Evolutionary conservation across 441 rosid genomes (phyloP).

Genomic region (Pelargonium cotyledonis): DNA sequence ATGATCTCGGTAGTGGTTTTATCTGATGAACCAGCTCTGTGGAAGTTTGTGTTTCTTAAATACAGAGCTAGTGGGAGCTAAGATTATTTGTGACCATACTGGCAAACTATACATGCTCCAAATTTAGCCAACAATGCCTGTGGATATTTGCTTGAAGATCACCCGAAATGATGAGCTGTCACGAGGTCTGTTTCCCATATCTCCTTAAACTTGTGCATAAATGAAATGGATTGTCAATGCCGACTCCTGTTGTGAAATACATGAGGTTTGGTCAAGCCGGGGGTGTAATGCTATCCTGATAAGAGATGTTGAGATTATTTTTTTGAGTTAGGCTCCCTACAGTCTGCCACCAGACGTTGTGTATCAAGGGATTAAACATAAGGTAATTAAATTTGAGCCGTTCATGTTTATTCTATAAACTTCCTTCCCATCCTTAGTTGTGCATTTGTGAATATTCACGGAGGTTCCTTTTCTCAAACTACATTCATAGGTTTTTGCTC

Average conservation of each 20-base stretch:
- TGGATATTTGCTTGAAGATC: constrained; percentile 16
- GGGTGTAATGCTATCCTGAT: constrained; percentile 20
- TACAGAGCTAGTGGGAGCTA: constrained; percentile 17
- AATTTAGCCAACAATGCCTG: constrained; percentile 16
- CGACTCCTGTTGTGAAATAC: constrained; percentile 11
- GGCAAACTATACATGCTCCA: constrained; percentile 16
- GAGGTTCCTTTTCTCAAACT: neutral
- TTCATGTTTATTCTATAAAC: neutral
- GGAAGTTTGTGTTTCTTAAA: constrained; percentile 12
- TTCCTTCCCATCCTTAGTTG: neutral
- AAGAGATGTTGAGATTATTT: constrained; percentile 11
- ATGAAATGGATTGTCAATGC: constrained; percentile 13
- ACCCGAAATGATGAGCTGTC: constrained; percentile 25
- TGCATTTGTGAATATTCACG: neutral
- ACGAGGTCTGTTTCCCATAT: constrained; percentile 20
- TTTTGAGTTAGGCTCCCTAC: constrained; percentile 18
- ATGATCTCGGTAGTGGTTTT: constrained; percentile 47
- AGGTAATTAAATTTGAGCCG: constrained; percentile 28
- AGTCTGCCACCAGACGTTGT: constrained; percentile 19
- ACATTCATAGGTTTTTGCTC: neutral
- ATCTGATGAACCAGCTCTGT: constrained; percentile 19
- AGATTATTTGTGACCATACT: constrained; percentile 17
- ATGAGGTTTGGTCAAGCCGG: constrained; percentile 23
- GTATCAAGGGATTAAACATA: constrained; percentile 25
- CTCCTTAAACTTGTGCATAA: constrained; percentile 11